Percentiles rank a stretch among this genome's conserved stretches.
Evolutionary conservation across 192 early-diverging fungal genomes (phyloP).

Genomic region (Backusella morwellensis): DNA sequence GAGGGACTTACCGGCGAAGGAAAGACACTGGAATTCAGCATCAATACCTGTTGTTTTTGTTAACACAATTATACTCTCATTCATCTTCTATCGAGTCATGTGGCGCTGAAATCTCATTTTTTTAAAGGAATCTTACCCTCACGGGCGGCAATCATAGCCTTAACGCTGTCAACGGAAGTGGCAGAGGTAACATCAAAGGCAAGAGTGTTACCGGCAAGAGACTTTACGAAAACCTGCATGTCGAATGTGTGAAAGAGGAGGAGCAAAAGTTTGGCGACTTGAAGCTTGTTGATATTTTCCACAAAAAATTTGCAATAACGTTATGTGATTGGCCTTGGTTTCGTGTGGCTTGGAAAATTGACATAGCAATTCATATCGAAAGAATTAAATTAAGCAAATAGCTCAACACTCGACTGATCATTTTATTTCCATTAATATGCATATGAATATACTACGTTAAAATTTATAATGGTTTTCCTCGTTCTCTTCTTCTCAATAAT

Average conservation of each 20-base stretch:
- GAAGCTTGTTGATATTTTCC: not conserved
- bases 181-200: slow-evolving; percentile 54
- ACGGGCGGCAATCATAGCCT: slow-evolving; percentile 52
- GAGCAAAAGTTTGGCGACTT: slow-evolving; percentile 21
- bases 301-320: not conserved
- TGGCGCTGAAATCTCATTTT: not conserved
- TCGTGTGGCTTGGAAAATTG: not conserved
- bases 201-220: slow-evolving; percentile 60
- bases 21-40: slow-evolving; percentile 55
- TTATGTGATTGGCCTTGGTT: not conserved
- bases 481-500: too few species aligned
- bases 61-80: not conserved
- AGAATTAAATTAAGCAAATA: too few species aligned
- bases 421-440: too few species aligned
- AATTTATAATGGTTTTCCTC: too few species aligned
- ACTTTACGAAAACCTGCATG: slow-evolving; percentile 65
- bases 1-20: slow-evolving; percentile 48
- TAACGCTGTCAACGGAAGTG: slow-evolving; percentile 50
- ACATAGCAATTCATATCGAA: too few species aligned
- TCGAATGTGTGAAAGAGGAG: slow-evolving; percentile 43
- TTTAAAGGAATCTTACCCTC: slow-evolving; percentile 30
- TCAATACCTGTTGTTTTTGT: slow-evolving; percentile 46
- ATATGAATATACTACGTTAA: too few species aligned
- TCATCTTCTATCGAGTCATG: not conserved
- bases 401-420: too few species aligned